Base-by-base conservation (phyloP, 441 rosid genomes). In the Flueggea neowawraea region DNA sequence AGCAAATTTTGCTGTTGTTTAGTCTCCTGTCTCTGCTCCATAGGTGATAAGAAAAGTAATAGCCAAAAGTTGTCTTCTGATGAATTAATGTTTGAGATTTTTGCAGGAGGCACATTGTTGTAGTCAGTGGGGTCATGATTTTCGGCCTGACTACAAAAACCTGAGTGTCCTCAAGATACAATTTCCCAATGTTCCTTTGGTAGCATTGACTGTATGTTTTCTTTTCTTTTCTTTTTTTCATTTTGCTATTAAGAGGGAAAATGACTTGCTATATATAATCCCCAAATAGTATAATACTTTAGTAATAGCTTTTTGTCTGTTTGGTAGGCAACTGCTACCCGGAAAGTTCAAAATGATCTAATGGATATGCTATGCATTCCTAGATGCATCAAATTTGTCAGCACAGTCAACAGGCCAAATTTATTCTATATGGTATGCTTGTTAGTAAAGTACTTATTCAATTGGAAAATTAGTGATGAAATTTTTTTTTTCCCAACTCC, bases 51-150 rank as follows among this genome's bases (percentile, higher is more conserved):
- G 12, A 47, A 47, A 47, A 10, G 50, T 9, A 47, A 3, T 47
- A 12, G 50, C 9, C n/a, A 10, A 10, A 14, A 10, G n/a, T 14
- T 47, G 9, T 47, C 10, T 12, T 47, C 50, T 4, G 50, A 11
- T 12, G 50, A 12, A 47, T 10, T 14, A 4, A 47, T 67, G 41
- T 33, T 67, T 74, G 58, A 60, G 31, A 73, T 72, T 67, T 79
- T 63, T 84, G 69, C 86, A 95, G 99, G 99, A 95, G 84, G 99
- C 99, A 68, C 99, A 95, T 84, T 95, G 99, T 68, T 91, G 99
- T 77, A 95, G 98, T 72, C 98, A 94, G 72, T 94, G 98, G 99
- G 99, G 99, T 65, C 99, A 91, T 52, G 98, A 95, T 73, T 95
- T 95, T 78, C 99, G 99, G 51, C 99, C 98, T n/a, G 99, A 95